phyloP scores from a whole-genome alignment of 1,139 yeast species.

The Trichomonascaceae sp. region DNA sequence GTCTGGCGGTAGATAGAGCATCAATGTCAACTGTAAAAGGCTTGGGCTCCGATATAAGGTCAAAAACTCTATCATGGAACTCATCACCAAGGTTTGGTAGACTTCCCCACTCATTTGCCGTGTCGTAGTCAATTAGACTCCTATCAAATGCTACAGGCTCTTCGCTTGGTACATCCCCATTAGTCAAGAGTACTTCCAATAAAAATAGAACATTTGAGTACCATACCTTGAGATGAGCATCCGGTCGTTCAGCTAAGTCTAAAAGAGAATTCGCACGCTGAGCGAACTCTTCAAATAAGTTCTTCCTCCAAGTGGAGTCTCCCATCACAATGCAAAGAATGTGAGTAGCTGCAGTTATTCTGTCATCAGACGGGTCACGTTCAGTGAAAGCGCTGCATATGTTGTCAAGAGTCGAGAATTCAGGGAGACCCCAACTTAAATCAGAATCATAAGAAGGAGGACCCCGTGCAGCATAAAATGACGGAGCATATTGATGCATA shows the following conservation, averaged over 20 bases:
- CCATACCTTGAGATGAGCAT: constrained; percentile 24
- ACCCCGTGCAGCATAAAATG: constrained; percentile 15
- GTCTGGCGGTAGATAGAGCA: constrained; percentile 46
- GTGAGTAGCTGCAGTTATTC: constrained; percentile 39
- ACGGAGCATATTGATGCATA: constrained; percentile 29
- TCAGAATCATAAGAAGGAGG: constrained; percentile 16
- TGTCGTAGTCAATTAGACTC: constrained; percentile 12
- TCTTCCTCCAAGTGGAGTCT: background rate
- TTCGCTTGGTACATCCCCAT: constrained; percentile 19
- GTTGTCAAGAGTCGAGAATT: constrained; percentile 22
- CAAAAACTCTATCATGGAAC: constrained; percentile 34
- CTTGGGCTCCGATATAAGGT: constrained; percentile 37
- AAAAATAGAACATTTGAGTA: constrained; percentile 30
- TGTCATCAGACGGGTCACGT: constrained; percentile 26
- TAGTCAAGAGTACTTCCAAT: constrained; percentile 27
- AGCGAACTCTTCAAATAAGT: background rate
- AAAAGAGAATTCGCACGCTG: constrained; percentile 8
- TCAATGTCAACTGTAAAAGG: constrained; percentile 40
- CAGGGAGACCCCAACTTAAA: constrained; percentile 21
- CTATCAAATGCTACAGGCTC: constrained; percentile 10
- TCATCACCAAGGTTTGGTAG: constrained; percentile 32
- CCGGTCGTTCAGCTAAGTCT: constrained; percentile 17
- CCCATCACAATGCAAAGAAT: constrained; percentile 41
- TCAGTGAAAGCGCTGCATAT: constrained; percentile 35
- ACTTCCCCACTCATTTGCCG: constrained; percentile 11